Percentiles rank a stretch among this genome's conserved stretches.
phyloP scores from a whole-genome alignment of 768 basidiomycete genomes.

The Lactarius indigo region DNA sequence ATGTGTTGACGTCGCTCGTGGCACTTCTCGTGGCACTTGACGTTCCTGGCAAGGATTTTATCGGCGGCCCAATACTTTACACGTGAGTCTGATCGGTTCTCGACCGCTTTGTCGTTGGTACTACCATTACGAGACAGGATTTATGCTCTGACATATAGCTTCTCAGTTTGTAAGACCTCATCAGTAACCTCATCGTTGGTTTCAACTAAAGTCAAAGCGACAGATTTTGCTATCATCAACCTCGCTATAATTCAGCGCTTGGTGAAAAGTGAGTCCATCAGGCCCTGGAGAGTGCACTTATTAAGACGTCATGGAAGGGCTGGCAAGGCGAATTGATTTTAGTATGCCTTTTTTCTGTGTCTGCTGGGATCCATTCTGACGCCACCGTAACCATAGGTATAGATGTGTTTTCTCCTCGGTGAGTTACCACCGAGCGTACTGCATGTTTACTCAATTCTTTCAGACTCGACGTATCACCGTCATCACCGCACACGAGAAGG shows the following conservation, averaged over 20 bases:
- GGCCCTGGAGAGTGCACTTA: neutral
- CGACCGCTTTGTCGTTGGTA: neutral
- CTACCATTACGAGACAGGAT: conserved; percentile 34
- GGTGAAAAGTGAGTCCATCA: conserved; percentile 53
- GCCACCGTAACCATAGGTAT: conserved; percentile 45
- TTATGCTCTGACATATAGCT: conserved; percentile 60
- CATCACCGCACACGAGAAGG: conserved; percentile 58
- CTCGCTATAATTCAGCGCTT: conserved; percentile 46
- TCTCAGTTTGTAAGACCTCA: conserved; percentile 52
- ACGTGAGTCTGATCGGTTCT: conserved; percentile 40
- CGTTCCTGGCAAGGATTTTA: conserved; percentile 49
- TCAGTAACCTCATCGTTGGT: neutral
- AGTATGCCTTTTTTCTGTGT: conserved; percentile 42
- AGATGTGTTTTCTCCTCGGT: conserved; percentile 79
- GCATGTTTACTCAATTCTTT: neutral
- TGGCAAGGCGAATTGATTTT: conserved; percentile 67
- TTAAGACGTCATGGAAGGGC: conserved; percentile 35
- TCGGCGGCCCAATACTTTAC: conserved; percentile 65
- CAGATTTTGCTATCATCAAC: conserved; percentile 66
- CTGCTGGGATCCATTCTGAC: neutral
- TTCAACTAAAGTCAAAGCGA: conserved; percentile 19
- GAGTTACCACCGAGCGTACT: conserved; percentile 14
- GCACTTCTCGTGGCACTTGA: conserved; percentile 61
- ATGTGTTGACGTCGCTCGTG: conserved; percentile 58
- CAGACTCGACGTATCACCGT: conserved; percentile 55